These are phyloP conservation scores for Eremothecium gossypii DNA, from an alignment of 1,139 yeast species.

Conservation along the genomic window DNA sequence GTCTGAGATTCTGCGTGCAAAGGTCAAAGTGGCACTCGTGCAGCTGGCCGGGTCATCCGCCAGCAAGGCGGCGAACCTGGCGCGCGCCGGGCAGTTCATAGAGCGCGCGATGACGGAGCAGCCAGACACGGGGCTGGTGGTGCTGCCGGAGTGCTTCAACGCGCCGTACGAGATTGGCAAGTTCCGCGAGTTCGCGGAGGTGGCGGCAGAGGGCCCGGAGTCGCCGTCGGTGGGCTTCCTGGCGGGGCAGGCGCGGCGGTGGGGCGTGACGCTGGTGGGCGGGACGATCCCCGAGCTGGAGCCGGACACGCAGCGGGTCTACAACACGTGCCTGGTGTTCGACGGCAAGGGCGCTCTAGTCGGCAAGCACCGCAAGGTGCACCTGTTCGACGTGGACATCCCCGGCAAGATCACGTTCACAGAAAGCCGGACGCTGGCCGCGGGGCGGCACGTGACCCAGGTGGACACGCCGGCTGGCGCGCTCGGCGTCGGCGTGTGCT, in stretches of 20 bases:
- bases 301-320: slow-evolving; percentile 45
- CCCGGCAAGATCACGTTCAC: slow-evolving; percentile 82
- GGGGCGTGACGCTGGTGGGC: slow-evolving; percentile 61
- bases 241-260: slow-evolving; percentile 52
- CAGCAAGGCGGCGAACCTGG: slow-evolving; percentile 51
- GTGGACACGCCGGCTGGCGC: slow-evolving; percentile 63
- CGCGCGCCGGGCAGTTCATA: slow-evolving; percentile 42
- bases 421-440: slow-evolving; percentile 65
- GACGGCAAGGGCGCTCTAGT: slow-evolving; percentile 60
- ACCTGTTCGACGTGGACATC: slow-evolving; percentile 82
- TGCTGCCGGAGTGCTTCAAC: slow-evolving; percentile 73
- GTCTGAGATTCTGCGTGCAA: slow-evolving; percentile 31
- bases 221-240: slow-evolving; percentile 46
- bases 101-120: slow-evolving; percentile 43
- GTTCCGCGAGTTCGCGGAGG: slow-evolving; percentile 77
- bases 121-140: slow-evolving; percentile 45
- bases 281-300: slow-evolving; percentile 85
- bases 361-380: slow-evolving; percentile 83
- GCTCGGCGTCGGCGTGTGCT: slow-evolving; percentile 85
- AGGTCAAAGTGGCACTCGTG: slow-evolving; percentile 45
- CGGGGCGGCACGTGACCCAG: slow-evolving; percentile 75
- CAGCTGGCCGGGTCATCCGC: slow-evolving; percentile 30
- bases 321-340: slow-evolving; percentile 77
- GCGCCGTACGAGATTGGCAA: slow-evolving; percentile 88
- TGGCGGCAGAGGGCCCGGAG: slow-evolving; percentile 35